Conservation (phyloP, 2,329 filamentous ascomycete species). For the Aspergillus eucalypticola region DNA sequence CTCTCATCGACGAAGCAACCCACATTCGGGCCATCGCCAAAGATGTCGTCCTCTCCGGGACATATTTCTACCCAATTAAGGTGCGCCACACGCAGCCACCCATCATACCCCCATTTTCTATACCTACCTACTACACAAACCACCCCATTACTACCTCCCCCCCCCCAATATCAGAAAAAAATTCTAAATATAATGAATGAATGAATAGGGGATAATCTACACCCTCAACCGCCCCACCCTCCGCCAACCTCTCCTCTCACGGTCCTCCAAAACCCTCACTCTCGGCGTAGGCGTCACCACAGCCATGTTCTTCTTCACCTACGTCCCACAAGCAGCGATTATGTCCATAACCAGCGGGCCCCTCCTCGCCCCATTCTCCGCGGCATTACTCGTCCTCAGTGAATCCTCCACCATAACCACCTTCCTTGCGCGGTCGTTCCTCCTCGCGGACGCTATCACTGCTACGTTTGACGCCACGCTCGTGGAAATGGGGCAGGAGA, state of each 20-base stretch:
- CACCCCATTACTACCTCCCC: neutral
- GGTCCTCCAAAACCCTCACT: constrained; percentile 62
- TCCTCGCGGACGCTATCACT: constrained; percentile 78
- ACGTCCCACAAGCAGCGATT: constrained; percentile 78
- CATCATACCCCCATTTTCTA: neutral
- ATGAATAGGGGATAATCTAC: constrained; percentile 59
- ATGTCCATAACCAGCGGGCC: constrained; percentile 83
- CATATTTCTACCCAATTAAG: constrained; percentile 85
- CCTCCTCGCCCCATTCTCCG: constrained; percentile 59
- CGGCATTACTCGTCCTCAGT: constrained; percentile 58
- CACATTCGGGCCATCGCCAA: constrained; percentile 64
- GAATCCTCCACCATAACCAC: constrained; percentile 57
- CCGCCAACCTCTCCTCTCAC: constrained; percentile 60
- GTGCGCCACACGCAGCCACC: constrained; percentile 36
- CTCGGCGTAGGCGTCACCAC: constrained; percentile 72
- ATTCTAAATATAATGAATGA: too few relatives aligned
- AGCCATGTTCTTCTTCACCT: constrained; percentile 86
- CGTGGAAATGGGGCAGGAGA: constrained; percentile 54
- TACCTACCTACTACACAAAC: neutral
- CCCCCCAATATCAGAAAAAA: neutral
- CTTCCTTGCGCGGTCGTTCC: constrained; percentile 65
- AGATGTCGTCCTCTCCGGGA: constrained; percentile 71
- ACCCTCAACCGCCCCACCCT: constrained; percentile 59
- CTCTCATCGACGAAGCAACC: constrained; percentile 68
- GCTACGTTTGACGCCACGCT: constrained; percentile 84